phyloP scores from a whole-genome alignment of 345 rosid genomes.

The Geranium rotundifolium region DNA sequence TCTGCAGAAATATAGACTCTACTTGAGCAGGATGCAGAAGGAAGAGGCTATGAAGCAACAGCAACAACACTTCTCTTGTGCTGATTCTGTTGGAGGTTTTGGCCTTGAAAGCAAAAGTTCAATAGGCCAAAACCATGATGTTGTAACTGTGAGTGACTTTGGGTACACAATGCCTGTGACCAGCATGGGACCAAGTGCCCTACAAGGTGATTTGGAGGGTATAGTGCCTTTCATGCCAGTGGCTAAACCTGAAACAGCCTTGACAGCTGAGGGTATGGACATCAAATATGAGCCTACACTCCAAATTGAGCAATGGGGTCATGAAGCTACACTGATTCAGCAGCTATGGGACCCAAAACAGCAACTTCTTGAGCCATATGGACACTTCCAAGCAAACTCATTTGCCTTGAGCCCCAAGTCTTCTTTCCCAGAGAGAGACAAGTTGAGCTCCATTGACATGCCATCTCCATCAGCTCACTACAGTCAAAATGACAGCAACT shows the following conservation, averaged over 20 bases:
- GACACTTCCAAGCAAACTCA: background rate
- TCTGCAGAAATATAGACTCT: constrained; percentile 89
- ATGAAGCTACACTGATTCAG: background rate
- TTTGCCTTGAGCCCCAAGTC: background rate
- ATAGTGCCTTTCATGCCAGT: constrained; percentile 23
- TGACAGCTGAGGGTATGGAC: constrained; percentile 10
- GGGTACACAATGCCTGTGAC: constrained; percentile 25
- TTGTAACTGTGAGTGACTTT: background rate
- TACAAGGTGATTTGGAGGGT: constrained; percentile 33
- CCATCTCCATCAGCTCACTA: no score
- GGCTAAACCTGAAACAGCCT: constrained; percentile 30
- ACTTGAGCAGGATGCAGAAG: constrained; percentile 72
- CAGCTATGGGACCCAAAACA: background rate
- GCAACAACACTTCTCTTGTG: constrained; percentile 41
- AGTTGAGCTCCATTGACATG: background rate
- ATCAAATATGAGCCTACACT: background rate
- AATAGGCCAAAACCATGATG: constrained; percentile 22
- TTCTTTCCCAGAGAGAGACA: background rate
- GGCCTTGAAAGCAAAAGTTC: constrained; percentile 34
- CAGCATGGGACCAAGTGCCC: constrained; percentile 21
- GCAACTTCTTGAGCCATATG: background rate
- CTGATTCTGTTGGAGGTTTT: constrained; percentile 28
- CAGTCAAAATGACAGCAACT: background rate
- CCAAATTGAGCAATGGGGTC: background rate
- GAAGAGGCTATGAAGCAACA: constrained; percentile 44